Evolutionary conservation across 2,329 filamentous ascomycete species (phyloP).

Genomic region (Coniochaeta sp.): DNA sequence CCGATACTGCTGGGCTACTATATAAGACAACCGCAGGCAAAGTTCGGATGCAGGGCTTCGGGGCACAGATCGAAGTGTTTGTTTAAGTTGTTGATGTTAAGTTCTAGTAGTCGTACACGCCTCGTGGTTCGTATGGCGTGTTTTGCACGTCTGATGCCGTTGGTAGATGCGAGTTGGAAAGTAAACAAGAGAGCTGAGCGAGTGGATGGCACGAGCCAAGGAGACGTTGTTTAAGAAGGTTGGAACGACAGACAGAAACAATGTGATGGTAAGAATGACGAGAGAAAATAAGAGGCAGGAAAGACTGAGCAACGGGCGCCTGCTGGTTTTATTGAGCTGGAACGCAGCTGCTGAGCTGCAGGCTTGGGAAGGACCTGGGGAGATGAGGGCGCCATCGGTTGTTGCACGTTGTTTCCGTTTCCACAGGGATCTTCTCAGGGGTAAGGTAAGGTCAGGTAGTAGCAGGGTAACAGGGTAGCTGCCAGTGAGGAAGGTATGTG

Average conservation of each 20-base stretch:
- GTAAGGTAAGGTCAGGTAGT: too few relatives aligned
- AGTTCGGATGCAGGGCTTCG: not conserved
- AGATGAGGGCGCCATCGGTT: constrained; percentile 1
- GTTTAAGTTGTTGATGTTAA: not conserved
- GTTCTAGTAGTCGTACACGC: not conserved
- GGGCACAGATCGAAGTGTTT: too few relatives aligned
- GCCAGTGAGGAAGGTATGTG: too few relatives aligned
- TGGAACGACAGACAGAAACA: not conserved
- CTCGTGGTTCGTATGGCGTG: not conserved
- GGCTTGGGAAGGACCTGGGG: not conserved
- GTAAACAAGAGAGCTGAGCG: not conserved
- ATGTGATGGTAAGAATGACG: not conserved
- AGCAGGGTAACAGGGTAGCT: too few relatives aligned
- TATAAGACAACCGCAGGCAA: not conserved
- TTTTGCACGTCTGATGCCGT: too few relatives aligned
- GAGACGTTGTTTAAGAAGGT: not conserved
- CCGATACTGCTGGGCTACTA: not conserved
- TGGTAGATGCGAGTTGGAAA: not conserved
- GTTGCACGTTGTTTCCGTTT: constrained; percentile 1
- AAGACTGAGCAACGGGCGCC: not conserved
- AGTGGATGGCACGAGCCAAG: constrained; percentile 1
- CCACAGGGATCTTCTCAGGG: constrained; percentile 1
- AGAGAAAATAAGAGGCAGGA: constrained; percentile 1
- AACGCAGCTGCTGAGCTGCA: not conserved
- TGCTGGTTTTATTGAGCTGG: not conserved